These are phyloP conservation scores for Purshia tridentata DNA, from an alignment of 306 rosid genomes.

Conservation along the genomic window DNA sequence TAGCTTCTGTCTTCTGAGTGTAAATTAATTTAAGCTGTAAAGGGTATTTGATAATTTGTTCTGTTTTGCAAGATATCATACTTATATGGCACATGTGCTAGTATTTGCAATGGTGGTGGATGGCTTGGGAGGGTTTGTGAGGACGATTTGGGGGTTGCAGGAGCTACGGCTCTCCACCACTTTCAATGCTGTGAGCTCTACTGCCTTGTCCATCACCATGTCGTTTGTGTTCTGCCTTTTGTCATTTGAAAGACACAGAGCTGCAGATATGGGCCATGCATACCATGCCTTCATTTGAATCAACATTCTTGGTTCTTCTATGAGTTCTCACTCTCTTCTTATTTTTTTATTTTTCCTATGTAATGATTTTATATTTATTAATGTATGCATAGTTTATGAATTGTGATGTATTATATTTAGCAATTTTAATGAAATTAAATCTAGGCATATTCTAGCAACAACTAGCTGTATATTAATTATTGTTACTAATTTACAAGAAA, in stretches of 20 bases:
- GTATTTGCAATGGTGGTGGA: slow-evolving; percentile 30
- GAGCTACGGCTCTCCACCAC: slow-evolving; percentile 52
- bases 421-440: too few relatives aligned
- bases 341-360: too few relatives aligned
- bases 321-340: too few relatives aligned
- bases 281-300: slow-evolving; percentile 3
- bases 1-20: not conserved
- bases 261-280: slow-evolving; percentile 4
- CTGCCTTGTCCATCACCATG: slow-evolving; percentile 38
- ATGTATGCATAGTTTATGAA: too few relatives aligned
- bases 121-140: slow-evolving; percentile 38
- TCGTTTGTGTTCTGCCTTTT: slow-evolving; percentile 36
- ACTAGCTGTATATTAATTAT: too few relatives aligned
- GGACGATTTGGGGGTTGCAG: slow-evolving; percentile 62
- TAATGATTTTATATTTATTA: too few relatives aligned
- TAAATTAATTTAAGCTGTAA: not conserved
- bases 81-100: slow-evolving; percentile 40
- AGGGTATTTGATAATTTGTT: not conserved
- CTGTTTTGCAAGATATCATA: not conserved
- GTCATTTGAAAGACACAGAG: slow-evolving; percentile 3
- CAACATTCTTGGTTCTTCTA: too few relatives aligned
- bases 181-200: slow-evolving; percentile 47
- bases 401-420: too few relatives aligned
- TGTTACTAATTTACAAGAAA: too few relatives aligned
- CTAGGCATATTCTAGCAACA: too few relatives aligned